phyloP scores from a whole-genome alignment of 768 basidiomycete genomes.

The Collybia sordida region DNA sequence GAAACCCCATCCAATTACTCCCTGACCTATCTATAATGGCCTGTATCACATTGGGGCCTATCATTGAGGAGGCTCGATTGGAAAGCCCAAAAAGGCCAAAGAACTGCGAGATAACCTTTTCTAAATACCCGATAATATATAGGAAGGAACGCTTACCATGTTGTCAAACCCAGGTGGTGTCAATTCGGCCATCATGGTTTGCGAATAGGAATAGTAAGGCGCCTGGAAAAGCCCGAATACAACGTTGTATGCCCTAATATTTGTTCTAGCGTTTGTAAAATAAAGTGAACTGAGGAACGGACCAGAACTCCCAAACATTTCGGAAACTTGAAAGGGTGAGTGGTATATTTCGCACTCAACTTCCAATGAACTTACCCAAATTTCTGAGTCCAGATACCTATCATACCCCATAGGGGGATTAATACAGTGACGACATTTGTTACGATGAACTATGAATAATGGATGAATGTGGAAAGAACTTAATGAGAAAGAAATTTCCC shows the following conservation, averaged over 20 bases:
- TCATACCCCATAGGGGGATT: constrained; percentile 85
- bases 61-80: constrained; percentile 83
- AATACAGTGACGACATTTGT: constrained; percentile 75
- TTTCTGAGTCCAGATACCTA: constrained; percentile 77
- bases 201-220: constrained; percentile 84
- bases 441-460: constrained; percentile 55
- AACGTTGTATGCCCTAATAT: constrained; percentile 70
- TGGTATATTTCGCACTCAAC: neutral
- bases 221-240: constrained; percentile 82
- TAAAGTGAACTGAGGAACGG: constrained; percentile 3
- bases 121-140: neutral
- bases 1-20: constrained; percentile 82
- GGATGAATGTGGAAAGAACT: neutral
- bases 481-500: constrained; percentile 6
- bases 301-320: constrained; percentile 88
- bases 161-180: constrained; percentile 87
- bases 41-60: constrained; percentile 84
- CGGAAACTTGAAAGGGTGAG: constrained; percentile 50
- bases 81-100: constrained; percentile 86
- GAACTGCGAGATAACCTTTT: constrained; percentile 45
- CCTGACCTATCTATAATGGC: constrained; percentile 73
- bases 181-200: constrained; percentile 88
- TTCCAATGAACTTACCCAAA: constrained; percentile 51
- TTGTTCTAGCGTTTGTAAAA: neutral
- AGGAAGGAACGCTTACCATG: constrained; percentile 34